Evolutionary conservation across 2,329 filamentous ascomycete species (phyloP), one percentile per base, ranked within the genome.

Genomic region (Hypoxylon sp.): DNA sequence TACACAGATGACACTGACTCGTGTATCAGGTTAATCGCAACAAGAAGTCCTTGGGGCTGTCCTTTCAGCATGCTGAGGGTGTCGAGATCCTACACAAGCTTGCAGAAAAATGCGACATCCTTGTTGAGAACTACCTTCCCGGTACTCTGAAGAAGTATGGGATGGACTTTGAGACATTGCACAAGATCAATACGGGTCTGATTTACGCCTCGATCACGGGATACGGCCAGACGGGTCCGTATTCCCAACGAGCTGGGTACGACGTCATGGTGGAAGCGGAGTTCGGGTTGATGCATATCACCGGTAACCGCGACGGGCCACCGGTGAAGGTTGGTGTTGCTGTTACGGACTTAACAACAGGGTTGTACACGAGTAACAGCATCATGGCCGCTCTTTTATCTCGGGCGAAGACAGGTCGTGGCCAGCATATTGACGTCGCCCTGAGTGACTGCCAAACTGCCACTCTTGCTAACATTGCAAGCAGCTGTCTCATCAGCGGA

Each of bases 241-340:
- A 97, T 80, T 89, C 91, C 5, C 88, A 90, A 70, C 88, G 96
- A 13, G 94, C 96, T 3, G 96, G 96, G 3, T 99, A 99, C 84
- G 96, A 99, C 81, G 96, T 99, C 73, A 99, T 99, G 95, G 95
- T 99, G 10, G 96, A 99, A 83, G 96, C 96, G 66, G 96, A 98
- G 79, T 94, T 99, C 82, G 96, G 96, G 0, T 83, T 99, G 63
- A 99, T 99, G 96, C 96, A 99, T 81, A 98, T 99, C 74, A 99
- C 96, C 0, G 96, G 96, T 33, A 88, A 88, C 68, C 87, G 94
- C 62, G 92, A 97, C 75, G 94, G 95, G 0, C 92, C 94, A 1
- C 96, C 96, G 0, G 96, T 98, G 42, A 99, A 99, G 82, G 96
- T 99, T 2, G 96, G 96, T 17, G 96, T 99, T 2, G 96, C 96